These are phyloP conservation scores for Alternaria sp. DNA, from an alignment of 2,329 filamentous ascomycete genomes.

Conservation along the genomic window DNA sequence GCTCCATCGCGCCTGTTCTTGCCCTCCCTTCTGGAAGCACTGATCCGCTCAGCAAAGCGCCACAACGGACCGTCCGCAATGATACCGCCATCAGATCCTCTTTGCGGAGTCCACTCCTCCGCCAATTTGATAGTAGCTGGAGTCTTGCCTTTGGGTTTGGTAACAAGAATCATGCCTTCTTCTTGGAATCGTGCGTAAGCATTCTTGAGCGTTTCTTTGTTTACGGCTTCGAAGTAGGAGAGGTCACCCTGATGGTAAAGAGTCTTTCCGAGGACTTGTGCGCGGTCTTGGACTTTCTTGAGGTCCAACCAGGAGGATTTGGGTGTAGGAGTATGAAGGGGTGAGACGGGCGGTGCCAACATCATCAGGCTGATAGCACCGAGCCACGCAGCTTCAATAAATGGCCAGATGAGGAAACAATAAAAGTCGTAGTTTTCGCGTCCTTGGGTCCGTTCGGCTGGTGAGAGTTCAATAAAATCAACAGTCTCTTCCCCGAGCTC, in stretches of 20 bases:
- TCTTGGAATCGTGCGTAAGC: constrained; percentile 88
- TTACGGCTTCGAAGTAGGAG: constrained; percentile 97
- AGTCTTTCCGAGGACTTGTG: constrained; percentile 89
- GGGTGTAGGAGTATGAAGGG: constrained; percentile 49
- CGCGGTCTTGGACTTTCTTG: constrained; percentile 79
- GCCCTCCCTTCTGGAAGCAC: constrained; percentile 82
- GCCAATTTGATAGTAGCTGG: constrained; percentile 73
- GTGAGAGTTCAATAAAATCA: constrained; percentile 76
- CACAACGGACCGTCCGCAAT: constrained; percentile 80
- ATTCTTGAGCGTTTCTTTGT: constrained; percentile 97
- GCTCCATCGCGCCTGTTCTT: constrained; percentile 96
- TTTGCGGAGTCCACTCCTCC: constrained; percentile 75
- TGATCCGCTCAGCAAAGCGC: constrained; percentile 91
- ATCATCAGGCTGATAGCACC: constrained; percentile 89
- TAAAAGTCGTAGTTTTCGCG: constrained; percentile 98
- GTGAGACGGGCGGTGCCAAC: constrained; percentile 73
- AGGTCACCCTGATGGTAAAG: constrained; percentile 97
- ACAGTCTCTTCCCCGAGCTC: constrained; percentile 59
- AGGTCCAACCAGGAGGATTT: constrained; percentile 74
- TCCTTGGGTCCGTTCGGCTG: constrained; percentile 77
- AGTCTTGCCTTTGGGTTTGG: constrained; percentile 72
- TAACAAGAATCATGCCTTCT: constrained; percentile 82
- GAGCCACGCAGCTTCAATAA: constrained; percentile 94
- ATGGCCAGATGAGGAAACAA: constrained; percentile 98
- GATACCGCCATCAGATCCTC: constrained; percentile 66